Evolutionary conservation across 2,329 filamentous ascomycete species (phyloP).

Genomic region (Tolypocladium guangdongense): DNA sequence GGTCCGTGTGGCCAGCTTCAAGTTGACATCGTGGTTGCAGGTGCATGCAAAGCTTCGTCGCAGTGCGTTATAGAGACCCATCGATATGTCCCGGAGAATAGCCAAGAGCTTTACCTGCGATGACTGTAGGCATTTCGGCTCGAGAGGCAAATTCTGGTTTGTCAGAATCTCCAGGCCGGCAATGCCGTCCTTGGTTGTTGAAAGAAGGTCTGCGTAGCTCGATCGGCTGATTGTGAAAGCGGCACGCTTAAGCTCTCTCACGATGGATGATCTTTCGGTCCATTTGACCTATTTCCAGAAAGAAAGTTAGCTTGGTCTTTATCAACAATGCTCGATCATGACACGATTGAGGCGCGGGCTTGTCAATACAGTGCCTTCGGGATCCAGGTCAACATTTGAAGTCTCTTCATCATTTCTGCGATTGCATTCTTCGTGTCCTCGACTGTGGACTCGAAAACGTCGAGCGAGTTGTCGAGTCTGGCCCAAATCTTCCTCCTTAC

Average conservation of each 20-base stretch:
- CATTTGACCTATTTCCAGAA: background rate
- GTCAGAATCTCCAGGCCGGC: background rate
- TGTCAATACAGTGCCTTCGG: background rate
- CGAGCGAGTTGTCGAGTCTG: slow-evolving; percentile 11
- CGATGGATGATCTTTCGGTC: background rate
- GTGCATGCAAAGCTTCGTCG: background rate
- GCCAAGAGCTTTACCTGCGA: background rate
- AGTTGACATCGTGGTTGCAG: background rate
- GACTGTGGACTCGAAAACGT: slow-evolving; percentile 12
- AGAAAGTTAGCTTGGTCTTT: too few relatives aligned
- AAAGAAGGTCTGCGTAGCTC: background rate
- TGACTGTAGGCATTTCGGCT: background rate
- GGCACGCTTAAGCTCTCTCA: background rate
- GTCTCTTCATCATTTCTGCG: slow-evolving; percentile 5
- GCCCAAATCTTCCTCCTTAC: slow-evolving; percentile 9
- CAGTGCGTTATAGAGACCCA: background rate
- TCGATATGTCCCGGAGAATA: background rate
- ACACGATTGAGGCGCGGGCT: background rate
- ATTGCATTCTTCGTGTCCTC: slow-evolving; percentile 13
- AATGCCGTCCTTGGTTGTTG: background rate
- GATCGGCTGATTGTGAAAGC: background rate
- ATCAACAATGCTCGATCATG: background rate
- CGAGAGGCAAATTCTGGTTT: background rate
- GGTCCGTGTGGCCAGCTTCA: background rate
- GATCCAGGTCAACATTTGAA: background rate